Evolutionary conservation across 495 filamentous ascomycete species (phyloP).

Genomic region (Hyaloscypha hepaticicola): DNA sequence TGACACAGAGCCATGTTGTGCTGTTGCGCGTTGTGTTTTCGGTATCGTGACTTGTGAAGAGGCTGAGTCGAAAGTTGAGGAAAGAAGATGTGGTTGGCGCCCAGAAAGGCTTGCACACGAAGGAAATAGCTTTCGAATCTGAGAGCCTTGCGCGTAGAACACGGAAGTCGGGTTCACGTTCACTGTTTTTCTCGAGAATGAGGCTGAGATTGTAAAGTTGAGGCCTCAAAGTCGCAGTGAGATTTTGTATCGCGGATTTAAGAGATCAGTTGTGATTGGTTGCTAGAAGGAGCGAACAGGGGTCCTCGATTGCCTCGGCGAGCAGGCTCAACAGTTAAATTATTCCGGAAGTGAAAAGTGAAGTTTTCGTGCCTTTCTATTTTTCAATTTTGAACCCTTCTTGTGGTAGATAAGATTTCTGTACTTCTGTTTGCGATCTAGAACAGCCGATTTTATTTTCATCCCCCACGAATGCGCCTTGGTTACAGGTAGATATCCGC

Average conservation of each 20-base stretch:
- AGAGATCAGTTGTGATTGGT: constrained; percentile 1
- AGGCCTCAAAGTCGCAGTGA: background rate
- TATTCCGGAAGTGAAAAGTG: background rate
- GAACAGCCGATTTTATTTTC: background rate
- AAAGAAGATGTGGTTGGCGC: background rate
- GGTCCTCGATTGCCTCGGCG: background rate
- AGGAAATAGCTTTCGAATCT: background rate
- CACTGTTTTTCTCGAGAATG: constrained; percentile 9
- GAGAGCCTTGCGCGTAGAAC: constrained; percentile 2
- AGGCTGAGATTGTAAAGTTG: constrained; percentile 11
- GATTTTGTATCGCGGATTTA: constrained; percentile 6
- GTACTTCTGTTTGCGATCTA: background rate
- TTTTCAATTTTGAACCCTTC: background rate
- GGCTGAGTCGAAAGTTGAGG: constrained; percentile 19
- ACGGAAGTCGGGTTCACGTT: background rate
- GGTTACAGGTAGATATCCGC: background rate
- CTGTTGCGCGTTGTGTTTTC: background rate
- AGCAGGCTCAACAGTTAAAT: background rate
- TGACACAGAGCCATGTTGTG: constrained; percentile 77
- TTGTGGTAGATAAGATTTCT: background rate
- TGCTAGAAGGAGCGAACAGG: background rate
- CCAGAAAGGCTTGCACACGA: background rate
- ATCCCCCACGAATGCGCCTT: background rate
- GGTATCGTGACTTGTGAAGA: constrained; percentile 16
- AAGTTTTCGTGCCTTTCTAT: background rate